phyloP scores from a whole-genome alignment of 495 filamentous ascomycete genomes.

The Penicillium riverlandense region DNA sequence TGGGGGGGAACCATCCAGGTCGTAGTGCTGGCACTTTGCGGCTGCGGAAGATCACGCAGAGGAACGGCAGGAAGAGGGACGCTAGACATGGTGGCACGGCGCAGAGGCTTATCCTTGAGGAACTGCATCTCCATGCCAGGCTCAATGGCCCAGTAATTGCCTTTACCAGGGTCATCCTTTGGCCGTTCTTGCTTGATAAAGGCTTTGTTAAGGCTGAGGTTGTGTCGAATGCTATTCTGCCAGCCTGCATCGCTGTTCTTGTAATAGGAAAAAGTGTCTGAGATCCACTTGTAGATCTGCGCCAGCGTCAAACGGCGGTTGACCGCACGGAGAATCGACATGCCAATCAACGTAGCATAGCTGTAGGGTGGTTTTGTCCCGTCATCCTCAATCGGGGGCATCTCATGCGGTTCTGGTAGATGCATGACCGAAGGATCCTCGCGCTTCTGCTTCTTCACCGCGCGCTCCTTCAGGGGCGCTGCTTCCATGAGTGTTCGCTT shows the following conservation, averaged over 20 bases:
- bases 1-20: conserved; percentile 36
- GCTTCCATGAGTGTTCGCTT: conserved; percentile 70
- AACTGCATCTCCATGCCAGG: conserved; percentile 83
- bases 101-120: conserved; percentile 70
- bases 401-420: conserved; percentile 65
- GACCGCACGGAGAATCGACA: conserved; percentile 87
- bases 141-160: conserved; percentile 95
- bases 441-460: conserved; percentile 53
- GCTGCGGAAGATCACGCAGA: conserved; percentile 23
- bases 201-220: conserved; percentile 95
- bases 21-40: conserved; percentile 24
- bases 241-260: conserved; percentile 76
- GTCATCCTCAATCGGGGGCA: conserved; percentile 78
- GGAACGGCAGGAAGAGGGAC: conserved; percentile 32
- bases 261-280: conserved; percentile 86
- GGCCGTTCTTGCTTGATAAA: conserved; percentile 94
- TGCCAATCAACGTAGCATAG: conserved; percentile 93
- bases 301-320: conserved; percentile 79
- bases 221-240: conserved; percentile 99
- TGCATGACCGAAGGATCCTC: conserved; percentile 39
- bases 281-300: conserved; percentile 99
- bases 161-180: conserved; percentile 96
- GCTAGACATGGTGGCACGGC: conserved; percentile 47
- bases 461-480: conserved; percentile 63
- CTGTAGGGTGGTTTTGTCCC: conserved; percentile 84